phyloP scores from a whole-genome alignment of 176 grass and related monocot species.

The Avena atlantica region DNA sequence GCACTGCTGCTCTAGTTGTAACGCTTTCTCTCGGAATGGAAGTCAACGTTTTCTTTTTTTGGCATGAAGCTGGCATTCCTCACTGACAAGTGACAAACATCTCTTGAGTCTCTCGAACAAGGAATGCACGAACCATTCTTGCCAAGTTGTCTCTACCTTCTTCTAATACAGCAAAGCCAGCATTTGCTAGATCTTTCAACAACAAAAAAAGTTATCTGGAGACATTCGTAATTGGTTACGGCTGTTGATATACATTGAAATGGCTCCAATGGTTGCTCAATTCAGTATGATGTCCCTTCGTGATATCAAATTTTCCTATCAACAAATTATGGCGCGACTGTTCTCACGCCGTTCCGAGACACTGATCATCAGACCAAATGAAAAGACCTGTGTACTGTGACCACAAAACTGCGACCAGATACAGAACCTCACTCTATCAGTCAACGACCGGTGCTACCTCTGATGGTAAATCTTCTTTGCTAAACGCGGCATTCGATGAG shows the following conservation, averaged over 20 bases:
- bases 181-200: too few relatives aligned
- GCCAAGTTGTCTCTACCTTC: background rate
- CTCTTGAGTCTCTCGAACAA: background rate
- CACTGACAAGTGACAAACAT: background rate
- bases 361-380: background rate
- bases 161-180: too few relatives aligned
- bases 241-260: conserved; percentile 17
- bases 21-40: conserved; percentile 13
- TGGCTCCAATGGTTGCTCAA: background rate
- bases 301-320: background rate
- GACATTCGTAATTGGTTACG: background rate
- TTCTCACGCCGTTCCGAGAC: conserved; percentile 8
- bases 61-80: background rate
- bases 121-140: background rate
- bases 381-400: background rate
- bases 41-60: background rate
- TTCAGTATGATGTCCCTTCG: background rate
- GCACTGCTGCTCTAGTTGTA: background rate
- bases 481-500: conserved; percentile 54
- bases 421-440: conserved; percentile 34
- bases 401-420: conserved; percentile 39
- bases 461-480: conserved; percentile 54
- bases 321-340: background rate
- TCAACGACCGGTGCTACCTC: conserved; percentile 49
- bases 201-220: background rate